phyloP scores from a whole-genome alignment of 306 rosid species.

The Glycine latifolia region DNA sequence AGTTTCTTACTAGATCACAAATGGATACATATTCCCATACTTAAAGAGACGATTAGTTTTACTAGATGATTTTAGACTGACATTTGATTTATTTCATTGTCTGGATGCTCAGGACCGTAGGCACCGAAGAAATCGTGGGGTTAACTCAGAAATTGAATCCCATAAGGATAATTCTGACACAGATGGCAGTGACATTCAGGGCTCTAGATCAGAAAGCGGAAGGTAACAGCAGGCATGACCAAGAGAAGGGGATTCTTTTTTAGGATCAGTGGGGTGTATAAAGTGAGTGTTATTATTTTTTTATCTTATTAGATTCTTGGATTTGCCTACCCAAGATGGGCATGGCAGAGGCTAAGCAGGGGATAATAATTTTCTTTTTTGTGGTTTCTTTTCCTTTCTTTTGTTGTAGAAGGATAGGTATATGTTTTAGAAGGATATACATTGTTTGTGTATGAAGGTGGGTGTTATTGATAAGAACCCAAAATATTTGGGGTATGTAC shows the following conservation, averaged over 20 bases:
- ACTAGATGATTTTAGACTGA: neutral
- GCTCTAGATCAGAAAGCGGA: conserved; percentile 60
- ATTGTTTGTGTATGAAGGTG: conserved; percentile 58
- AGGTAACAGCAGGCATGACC: conserved; percentile 54
- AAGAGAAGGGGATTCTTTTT: conserved; percentile 44
- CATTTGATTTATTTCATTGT: conserved; percentile 10
- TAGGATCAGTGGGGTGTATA: conserved; percentile 50
- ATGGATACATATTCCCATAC: conserved; percentile 5
- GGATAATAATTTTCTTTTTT: neutral
- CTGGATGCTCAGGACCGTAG: conserved; percentile 70
- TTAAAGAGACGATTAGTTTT: conserved; percentile 24
- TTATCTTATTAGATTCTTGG: conserved; percentile 52
- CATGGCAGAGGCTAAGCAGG: conserved; percentile 29
- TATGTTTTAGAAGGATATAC: conserved; percentile 38
- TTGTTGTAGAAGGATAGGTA: conserved; percentile 61
- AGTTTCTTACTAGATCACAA: neutral
- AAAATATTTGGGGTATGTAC: conserved; percentile 49
- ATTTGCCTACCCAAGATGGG: conserved; percentile 48
- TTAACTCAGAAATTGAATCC: conserved; percentile 69
- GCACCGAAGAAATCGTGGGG: conserved; percentile 62
- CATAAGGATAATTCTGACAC: conserved; percentile 73
- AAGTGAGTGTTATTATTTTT: conserved; percentile 44
- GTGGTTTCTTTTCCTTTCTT: conserved; percentile 17
- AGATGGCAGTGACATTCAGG: conserved; percentile 66
- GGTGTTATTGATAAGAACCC: conserved; percentile 57